Base-by-base conservation (phyloP, 2,329 filamentous ascomycete genomes). In the Aspergillus thermomutatus region DNA sequence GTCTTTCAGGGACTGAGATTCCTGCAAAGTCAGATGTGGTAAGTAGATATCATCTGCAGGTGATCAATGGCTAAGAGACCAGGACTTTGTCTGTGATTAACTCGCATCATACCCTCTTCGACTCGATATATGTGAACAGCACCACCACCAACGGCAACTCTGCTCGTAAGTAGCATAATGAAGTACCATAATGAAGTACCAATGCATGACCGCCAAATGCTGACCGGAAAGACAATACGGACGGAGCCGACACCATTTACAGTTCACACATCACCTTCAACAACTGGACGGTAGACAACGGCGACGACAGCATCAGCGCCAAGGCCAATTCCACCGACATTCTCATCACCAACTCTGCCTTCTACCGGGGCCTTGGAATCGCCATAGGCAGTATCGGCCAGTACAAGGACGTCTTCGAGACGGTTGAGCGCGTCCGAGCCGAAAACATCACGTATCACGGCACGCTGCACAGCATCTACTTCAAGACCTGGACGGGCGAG, bases 11-110 rank as follows among this genome's bases (percentile, higher is more conserved):
- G 67, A 0, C 11, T 69, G 1, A 58, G 56, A 2, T 67, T 69
- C 27, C 28, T 86, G 7, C 78, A 83, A 58, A 82, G 78, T 58
- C 83, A 86, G 69, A 86, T 86, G 83, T 86, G 83, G 79, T 75
- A 59, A 25, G 64, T 59, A 26, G 43, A 7, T 5, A 27, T 49
- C 31, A 5, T 17, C 31, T 17, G 14, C 31, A 37, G 28, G 14
- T 3, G 1, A 6, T 7, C 14, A 34, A 17, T 37, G 17, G 34
- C 25, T 4, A 23, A 40, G 4, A n/a, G 31, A 3, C n/a, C 37
- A 65, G 65, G 78, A 81, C 80, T 0, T 80, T 85, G 76, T 79
- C 80, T 1, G 75, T 83, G 28, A 80, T 80, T 9, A 70, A 80
- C 64, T 80, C 79, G 3, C 58, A 77, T 6, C 69, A 80, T 50